phyloP scores from a whole-genome alignment of 805 yeast species.

The Lachancea fermentati region DNA sequence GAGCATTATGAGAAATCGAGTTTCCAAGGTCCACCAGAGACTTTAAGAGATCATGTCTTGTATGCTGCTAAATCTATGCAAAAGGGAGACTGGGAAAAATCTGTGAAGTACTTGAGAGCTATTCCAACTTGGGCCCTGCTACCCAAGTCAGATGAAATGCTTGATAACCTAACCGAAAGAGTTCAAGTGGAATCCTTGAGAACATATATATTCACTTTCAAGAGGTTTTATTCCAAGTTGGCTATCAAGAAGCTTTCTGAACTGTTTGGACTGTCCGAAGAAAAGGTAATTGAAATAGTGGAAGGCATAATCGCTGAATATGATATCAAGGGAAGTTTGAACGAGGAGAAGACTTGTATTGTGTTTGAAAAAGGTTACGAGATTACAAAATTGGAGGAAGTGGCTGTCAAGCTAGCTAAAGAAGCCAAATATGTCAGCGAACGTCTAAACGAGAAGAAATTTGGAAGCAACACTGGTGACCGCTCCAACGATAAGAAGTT shows the following conservation, averaged over 20 bases:
- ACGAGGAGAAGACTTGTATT: conserved; percentile 56
- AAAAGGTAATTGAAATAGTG: conserved; percentile 55
- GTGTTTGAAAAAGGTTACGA: conserved; percentile 73
- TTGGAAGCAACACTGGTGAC: background rate
- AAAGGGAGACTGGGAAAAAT: conserved; percentile 82
- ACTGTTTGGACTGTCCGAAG: conserved; percentile 57
- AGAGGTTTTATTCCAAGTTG: conserved; percentile 66
- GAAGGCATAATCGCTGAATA: conserved; percentile 71
- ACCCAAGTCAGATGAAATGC: conserved; percentile 61
- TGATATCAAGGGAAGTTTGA: conserved; percentile 68
- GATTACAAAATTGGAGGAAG: conserved; percentile 77
- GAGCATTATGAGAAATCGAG: conserved; percentile 92
- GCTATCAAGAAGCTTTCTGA: conserved; percentile 60
- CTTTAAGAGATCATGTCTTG: conserved; percentile 87
- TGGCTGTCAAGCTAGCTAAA: conserved; percentile 66
- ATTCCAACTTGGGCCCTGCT: conserved; percentile 78
- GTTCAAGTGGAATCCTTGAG: conserved; percentile 87
- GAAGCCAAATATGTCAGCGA: conserved; percentile 31
- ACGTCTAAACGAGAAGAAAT: conserved; percentile 21
- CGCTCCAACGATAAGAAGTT: conserved; percentile 12
- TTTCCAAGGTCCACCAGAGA: conserved; percentile 97
- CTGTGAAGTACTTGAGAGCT: conserved; percentile 54
- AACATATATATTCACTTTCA: conserved; percentile 86
- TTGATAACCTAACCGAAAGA: conserved; percentile 66
- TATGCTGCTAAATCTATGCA: conserved; percentile 87